Conservation (phyloP, 2,329 filamentous ascomycete species). For the Paramyrothecium roridum region DNA sequence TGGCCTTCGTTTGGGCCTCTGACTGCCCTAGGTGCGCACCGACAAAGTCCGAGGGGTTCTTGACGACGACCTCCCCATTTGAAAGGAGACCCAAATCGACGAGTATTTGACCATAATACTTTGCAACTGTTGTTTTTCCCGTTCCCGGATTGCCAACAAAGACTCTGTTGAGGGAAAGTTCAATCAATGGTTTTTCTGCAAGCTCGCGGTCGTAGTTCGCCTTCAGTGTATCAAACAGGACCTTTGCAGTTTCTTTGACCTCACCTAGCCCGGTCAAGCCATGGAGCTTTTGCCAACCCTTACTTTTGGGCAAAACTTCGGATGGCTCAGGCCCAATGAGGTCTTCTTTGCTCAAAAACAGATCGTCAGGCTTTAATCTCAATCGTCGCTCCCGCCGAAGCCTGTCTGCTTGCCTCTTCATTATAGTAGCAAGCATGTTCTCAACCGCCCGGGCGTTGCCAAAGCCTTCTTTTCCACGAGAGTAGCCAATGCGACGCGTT, state of each 20-base stretch:
- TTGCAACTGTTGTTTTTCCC: slow-evolving; percentile 73
- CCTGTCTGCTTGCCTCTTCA: slow-evolving; percentile 56
- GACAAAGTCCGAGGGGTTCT: slow-evolving; percentile 73
- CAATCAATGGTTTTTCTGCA: slow-evolving; percentile 52
- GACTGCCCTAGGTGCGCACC: slow-evolving; percentile 62
- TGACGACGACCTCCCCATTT: slow-evolving; percentile 68
- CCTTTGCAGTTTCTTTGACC: slow-evolving; percentile 60
- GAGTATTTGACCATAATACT: slow-evolving; percentile 67
- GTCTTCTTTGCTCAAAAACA: slow-evolving; percentile 62
- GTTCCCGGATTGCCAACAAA: slow-evolving; percentile 73
- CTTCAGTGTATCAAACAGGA: slow-evolving; percentile 58
- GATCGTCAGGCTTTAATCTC: slow-evolving; percentile 47
- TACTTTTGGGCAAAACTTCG: slow-evolving; percentile 43
- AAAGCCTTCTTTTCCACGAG: slow-evolving; percentile 64
- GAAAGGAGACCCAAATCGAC: slow-evolving; percentile 65
- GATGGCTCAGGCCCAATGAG: slow-evolving; percentile 68
- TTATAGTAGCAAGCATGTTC: slow-evolving; percentile 54
- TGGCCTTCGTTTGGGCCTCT: slow-evolving; percentile 68
- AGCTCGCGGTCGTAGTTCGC: slow-evolving; percentile 67
- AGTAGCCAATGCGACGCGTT: slow-evolving; percentile 56
- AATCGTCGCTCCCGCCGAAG: slow-evolving; percentile 43
- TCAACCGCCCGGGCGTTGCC: slow-evolving; percentile 70
- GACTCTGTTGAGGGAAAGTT: slow-evolving; percentile 64
- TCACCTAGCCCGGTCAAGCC: slow-evolving; percentile 53
- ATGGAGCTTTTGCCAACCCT: slow-evolving; percentile 57